A percentile compares a stretch with the other conserved stretches of the same genome.
Evolutionary conservation across 2,329 filamentous ascomycete genomes (phyloP).

Genomic region (Pseudocercospora fijiensis): DNA sequence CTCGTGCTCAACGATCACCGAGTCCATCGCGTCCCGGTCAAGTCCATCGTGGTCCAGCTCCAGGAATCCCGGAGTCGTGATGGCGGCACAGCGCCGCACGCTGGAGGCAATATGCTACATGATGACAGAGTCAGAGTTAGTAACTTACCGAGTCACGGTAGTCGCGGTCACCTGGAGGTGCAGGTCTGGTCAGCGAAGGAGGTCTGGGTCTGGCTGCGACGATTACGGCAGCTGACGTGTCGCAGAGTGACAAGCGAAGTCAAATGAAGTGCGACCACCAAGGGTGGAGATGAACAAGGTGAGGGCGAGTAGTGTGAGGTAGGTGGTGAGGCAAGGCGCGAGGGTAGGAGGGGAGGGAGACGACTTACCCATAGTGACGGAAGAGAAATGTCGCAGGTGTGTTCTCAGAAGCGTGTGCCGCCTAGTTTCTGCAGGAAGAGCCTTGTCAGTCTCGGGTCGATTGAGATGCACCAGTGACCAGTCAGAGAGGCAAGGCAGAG

Average conservation of each 20-base stretch:
- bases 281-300: background rate
- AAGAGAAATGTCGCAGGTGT: constrained; percentile 3
- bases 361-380: constrained; percentile 19
- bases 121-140: constrained; percentile 1
- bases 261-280: constrained; percentile 5
- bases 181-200: constrained; percentile 3
- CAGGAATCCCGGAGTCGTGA: constrained; percentile 9
- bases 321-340: constrained; percentile 2
- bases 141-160: constrained; percentile 24
- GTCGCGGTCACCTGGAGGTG: constrained; percentile 19
- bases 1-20: constrained; percentile 15
- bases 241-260: constrained; percentile 5
- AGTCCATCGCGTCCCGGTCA: constrained; percentile 21
- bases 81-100: constrained; percentile 7
- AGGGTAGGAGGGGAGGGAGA: background rate
- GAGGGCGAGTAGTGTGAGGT: constrained; percentile 1
- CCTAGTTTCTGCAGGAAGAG: constrained; percentile 7
- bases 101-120: constrained; percentile 18
- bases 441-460: constrained; percentile 3
- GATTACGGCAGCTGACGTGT: constrained; percentile 10
- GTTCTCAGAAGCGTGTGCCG: constrained; percentile 1
- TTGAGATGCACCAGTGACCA: constrained; percentile 5
- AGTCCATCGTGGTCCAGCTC: constrained; percentile 23
- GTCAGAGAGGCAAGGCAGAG: constrained; percentile 2
- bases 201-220: background rate